Base-by-base conservation (phyloP, 345 rosid species). In the Hibiscus syriacus region DNA sequence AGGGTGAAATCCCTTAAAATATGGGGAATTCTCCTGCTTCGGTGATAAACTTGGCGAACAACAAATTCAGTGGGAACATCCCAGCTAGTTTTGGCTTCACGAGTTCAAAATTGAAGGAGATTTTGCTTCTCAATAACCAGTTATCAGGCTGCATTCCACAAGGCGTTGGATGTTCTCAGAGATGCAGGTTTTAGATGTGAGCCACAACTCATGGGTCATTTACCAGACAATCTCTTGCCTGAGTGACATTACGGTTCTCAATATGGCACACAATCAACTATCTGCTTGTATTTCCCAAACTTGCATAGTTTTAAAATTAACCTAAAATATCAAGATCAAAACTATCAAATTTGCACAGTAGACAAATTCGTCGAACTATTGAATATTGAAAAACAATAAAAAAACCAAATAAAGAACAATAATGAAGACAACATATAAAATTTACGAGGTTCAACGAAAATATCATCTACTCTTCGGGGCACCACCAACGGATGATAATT, bases 121-220 rank as follows among this genome's bases (percentile, higher is more conserved):
- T 93, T 55, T 57, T 90, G 73, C 76, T 93, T 1, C 83, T 90
- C 50, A 87, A 88, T 68, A 93, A 93, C 80, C 87, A 83, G 74
- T 67, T 90, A 77, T 82, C 90, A 57, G 97, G 97, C 10, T 93
- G 98, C 73, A 79, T 93, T 72, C 97, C 98, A 2, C 80, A 88
- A 75, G 92, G 89, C 17, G 68, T 93, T 41, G 96, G 98, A 70
- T 90, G 3, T 86, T 88, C 63, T 66, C 80, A 2, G 87, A 85
- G 26, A 77, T 88, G 55, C 80, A 85, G 75, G 97, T 92, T 16
- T 80, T 92, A 46, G 98, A 92, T 69, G 87, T 85, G 38, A 90
- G 98, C 76, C 75, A 38, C 61, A 92, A 92, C 71, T 73, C 87
- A 83, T 75, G 80, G 98, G 98, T 72, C 92, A 81, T 73, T 78